Evolutionary conservation across 1,284 basidiomycete species (phyloP).

Genomic region (Ganoderma boninense): DNA sequence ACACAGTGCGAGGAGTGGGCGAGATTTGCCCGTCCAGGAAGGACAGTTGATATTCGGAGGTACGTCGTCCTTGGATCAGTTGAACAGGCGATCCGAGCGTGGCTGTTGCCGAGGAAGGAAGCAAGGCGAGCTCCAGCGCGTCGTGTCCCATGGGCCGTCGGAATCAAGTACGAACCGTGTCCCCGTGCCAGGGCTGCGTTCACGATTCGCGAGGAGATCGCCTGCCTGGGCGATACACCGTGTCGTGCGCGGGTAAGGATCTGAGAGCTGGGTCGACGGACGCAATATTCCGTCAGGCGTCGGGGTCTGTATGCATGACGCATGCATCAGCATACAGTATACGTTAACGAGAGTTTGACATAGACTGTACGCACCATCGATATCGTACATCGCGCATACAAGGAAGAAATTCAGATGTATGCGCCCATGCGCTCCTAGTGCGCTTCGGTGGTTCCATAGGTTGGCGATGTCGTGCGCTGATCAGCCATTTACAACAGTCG

Average conservation of each 20-base stretch:
- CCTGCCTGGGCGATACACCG: neutral
- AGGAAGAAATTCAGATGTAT: neutral
- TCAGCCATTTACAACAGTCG: neutral
- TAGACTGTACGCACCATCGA: neutral
- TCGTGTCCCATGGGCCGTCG: neutral
- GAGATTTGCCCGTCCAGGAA: slow-evolving; percentile 9
- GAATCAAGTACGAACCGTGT: neutral
- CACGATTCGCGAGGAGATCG: neutral
- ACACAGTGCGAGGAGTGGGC: neutral
- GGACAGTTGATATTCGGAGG: slow-evolving; percentile 4
- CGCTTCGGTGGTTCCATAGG: neutral
- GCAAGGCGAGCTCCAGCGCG: neutral
- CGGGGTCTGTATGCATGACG: neutral
- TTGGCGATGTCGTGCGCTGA: neutral
- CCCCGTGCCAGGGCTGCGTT: neutral
- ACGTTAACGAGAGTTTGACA: neutral
- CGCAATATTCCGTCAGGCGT: neutral
- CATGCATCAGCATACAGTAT: neutral
- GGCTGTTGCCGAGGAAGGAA: slow-evolving; percentile 1
- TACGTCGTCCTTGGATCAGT: slow-evolving; percentile 11
- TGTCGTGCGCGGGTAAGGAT: neutral
- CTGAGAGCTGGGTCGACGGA: neutral
- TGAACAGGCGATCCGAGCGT: slow-evolving; percentile 15
- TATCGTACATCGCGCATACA: neutral
- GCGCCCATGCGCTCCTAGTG: neutral